Evolutionary conservation across 2,329 filamentous ascomycete genomes (phyloP), one percentile per base, ranked within the genome.

Genomic region (Colletotrichum sp.): DNA sequence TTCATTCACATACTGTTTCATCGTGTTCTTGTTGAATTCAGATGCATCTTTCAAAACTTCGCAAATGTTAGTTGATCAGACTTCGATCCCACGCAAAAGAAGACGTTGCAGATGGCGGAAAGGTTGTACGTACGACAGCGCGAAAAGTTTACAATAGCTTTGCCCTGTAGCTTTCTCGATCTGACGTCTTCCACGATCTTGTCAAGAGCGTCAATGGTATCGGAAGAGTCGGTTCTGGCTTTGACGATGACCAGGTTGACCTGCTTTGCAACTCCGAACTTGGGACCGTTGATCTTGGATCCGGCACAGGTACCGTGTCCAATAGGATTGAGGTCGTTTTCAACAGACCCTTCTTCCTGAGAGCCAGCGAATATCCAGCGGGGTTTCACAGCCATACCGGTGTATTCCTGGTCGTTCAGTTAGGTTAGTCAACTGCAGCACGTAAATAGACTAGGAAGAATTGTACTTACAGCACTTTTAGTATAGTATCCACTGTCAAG

Each of bases 231-330:
- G 30, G 4, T 32, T 32, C 21, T 4, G 2, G 66, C n/a, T 7
- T 69, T 69, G 6, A 69, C 66, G 5, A 69, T 4, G 15, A 69
- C 66, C 15, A 69, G 4, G 15, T 28, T 39, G 21, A 21, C 66
- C 1, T 69, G 2, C 52, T 69, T 69, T 7, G 66, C 66, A 5
- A 59, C 52, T 39, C 66, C 66, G 7, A 39, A 69, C n/a, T 39
- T 69, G 15, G 52, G 66, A 7, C 66, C 66, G 30, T 69, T 69
- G 3, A 69, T 28, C 52, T 60, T 69, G 2, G 66, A 69, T 18
- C 21, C 66, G 15, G n/a, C 66, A 28, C 52, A 69, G 6, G 24
- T 60, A 44, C 66, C 52, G 21, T 59, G 52, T 4, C 66, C 66
- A n/a, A 7, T 2, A 21, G 30, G 21, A 15, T 39, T 4, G 2